These are phyloP conservation scores for Rosellinia necatrix DNA, from an alignment of 2,329 filamentous ascomycete genomes.

Conservation along the genomic window DNA sequence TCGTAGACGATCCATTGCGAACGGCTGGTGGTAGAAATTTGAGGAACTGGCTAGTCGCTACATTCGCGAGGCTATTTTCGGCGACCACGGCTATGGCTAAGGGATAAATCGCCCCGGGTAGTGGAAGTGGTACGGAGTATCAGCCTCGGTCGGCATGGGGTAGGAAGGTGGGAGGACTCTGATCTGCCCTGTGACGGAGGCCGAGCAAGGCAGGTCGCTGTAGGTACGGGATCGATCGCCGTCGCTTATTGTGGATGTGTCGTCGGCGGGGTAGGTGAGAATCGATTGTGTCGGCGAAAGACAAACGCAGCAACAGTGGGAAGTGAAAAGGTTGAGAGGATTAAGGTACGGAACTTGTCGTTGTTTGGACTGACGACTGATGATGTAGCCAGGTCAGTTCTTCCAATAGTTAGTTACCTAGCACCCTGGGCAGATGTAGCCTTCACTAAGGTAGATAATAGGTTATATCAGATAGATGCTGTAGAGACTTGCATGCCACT, in stretches of 20 bases:
- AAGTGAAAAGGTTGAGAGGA: too few relatives aligned
- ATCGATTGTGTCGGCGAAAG: too few relatives aligned
- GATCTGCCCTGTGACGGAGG: constrained; percentile 36
- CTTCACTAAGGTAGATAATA: neutral
- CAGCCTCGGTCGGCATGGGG: constrained; percentile 52
- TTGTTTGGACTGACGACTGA: neutral
- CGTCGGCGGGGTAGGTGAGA: too few relatives aligned
- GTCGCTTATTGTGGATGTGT: neutral
- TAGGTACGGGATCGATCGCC: constrained; percentile 6
- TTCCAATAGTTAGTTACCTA: neutral
- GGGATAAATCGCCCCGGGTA: constrained; percentile 49
- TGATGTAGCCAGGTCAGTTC: constrained; percentile 3
- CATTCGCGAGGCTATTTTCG: constrained; percentile 49
- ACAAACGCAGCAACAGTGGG: too few relatives aligned
- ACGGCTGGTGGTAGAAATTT: constrained; percentile 44
- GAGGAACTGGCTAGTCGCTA: constrained; percentile 44
- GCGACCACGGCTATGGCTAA: constrained; percentile 52
- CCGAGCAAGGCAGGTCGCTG: constrained; percentile 27
- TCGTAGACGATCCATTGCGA: constrained; percentile 66
- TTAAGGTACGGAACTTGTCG: neutral
- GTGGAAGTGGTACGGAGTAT: constrained; percentile 48
- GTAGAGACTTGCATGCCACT: neutral
- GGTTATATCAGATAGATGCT: too few relatives aligned
- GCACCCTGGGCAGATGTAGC: neutral
- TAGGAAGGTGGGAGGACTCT: constrained; percentile 34